Evolutionary conservation across 208 protist species (phyloP), one percentile per base, ranked within the genome.

Genomic region (Trypanosoma caninum): DNA sequence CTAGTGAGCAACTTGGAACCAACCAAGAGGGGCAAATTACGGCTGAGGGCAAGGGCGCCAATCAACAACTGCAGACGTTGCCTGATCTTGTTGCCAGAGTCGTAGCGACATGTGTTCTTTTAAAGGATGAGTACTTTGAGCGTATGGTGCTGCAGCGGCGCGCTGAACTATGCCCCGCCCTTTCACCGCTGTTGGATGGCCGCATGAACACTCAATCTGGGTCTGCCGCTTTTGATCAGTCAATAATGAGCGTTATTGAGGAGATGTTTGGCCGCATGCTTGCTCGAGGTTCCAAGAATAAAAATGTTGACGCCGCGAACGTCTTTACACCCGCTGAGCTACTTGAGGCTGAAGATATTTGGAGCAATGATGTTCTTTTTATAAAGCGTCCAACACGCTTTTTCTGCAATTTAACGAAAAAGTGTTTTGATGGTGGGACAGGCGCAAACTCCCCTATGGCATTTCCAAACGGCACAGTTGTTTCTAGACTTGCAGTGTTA

Each of bases 111-210:
- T 83, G 76, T 10, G 72, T 90, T 22, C 84, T 80, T 57, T 35
- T 91, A 20, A 94, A 94, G 55, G 88, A 94, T 61, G 88, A 94
- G 46, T 94, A 94, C 61, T 69, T 94, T 55, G 88, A 94, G 23
- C 81, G 84, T 7, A 78, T 94, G 76, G 75, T 91, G 37, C 42
- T 94, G 46, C 72, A 88, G 54, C 69, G 83, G 16, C 79, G 41
- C 42, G 68, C 41, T 53, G 38, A 5, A 52, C 42, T 20, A 13
- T 35, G n/a, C 65, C 67, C 42, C 52, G 18, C 10, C 23, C 1
- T 18, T 18, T 13, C 45, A 22, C 53, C 41, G 9, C 59, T 53
- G 58, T 48, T 57, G 38, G 57, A 34, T 13, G 62, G 23, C 57
- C 78, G 82, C 60, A 45, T 91, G 20, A 69, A 74, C 69, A 88